These are phyloP conservation scores for Shiraia bambusicola DNA, from an alignment of 2,329 filamentous ascomycete genomes.

Conservation along the genomic window DNA sequence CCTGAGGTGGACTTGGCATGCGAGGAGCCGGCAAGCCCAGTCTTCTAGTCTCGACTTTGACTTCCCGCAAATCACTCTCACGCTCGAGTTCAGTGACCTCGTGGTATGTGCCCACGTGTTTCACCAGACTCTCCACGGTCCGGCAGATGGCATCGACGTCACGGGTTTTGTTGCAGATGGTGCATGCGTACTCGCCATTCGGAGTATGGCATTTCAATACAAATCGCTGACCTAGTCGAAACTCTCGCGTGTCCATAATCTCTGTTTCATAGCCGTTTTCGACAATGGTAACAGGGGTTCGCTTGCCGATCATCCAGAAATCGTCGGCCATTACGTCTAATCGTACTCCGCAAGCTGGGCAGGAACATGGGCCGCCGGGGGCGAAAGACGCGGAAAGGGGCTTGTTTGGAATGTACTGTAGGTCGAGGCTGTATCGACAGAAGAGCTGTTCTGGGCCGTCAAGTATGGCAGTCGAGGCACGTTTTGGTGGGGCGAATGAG, in stretches of 20 bases:
- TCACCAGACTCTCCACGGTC: conserved; percentile 38
- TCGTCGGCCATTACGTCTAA: conserved; percentile 37
- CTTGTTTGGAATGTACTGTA: conserved; percentile 34
- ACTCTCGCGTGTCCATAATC: conserved; percentile 40
- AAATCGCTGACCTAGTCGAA: conserved; percentile 41
- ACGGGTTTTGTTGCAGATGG: conserved; percentile 35
- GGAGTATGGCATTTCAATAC: conserved; percentile 43
- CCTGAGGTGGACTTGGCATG: conserved; percentile 13
- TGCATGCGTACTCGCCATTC: conserved; percentile 41
- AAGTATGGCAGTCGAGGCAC: conserved; percentile 26
- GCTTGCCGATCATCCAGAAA: conserved; percentile 44
- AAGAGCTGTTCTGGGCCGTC: conserved; percentile 28
- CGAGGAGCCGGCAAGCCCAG: conserved; percentile 24
- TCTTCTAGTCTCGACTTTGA: conserved; percentile 19
- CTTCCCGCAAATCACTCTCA: conserved; percentile 37
- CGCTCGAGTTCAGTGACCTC: conserved; percentile 34
- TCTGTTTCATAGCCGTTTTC: conserved; percentile 34
- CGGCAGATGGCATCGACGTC: conserved; percentile 42
- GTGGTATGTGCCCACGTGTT: conserved; percentile 40
- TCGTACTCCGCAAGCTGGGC: conserved; percentile 31
- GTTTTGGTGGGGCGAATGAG: conserved; percentile 26
- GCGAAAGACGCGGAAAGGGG: conserved; percentile 36
- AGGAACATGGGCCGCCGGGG: conserved; percentile 33
- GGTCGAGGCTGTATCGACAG: conserved; percentile 40
- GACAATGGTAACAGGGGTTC: conserved; percentile 27